Evolutionary conservation across 2,329 filamentous ascomycete genomes (phyloP).

Genomic region (Ophiostoma angusticollis): DNA sequence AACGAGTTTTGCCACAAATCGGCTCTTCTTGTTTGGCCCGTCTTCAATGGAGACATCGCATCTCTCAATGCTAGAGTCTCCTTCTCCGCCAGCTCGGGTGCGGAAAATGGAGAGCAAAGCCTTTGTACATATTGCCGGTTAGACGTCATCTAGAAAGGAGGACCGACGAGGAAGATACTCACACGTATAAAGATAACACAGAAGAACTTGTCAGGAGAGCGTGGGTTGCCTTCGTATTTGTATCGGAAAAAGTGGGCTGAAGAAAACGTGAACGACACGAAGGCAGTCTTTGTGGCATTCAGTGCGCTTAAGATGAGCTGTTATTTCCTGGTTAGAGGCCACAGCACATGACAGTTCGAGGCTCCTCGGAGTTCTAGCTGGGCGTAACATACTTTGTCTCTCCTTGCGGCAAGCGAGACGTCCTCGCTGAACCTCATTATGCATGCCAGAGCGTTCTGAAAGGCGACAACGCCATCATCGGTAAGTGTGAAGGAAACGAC

Average conservation of each 20-base stretch:
- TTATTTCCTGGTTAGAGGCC: background rate
- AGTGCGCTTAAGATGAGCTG: conserved; percentile 62
- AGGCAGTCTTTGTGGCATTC: conserved; percentile 70
- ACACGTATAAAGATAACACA: conserved; percentile 65
- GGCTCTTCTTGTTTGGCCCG: conserved; percentile 55
- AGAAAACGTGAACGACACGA: conserved; percentile 58
- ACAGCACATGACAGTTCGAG: background rate
- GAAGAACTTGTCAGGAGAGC: conserved; percentile 49
- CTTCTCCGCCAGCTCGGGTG: conserved; percentile 47
- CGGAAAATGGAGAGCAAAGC: conserved; percentile 64
- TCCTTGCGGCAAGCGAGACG: conserved; percentile 60
- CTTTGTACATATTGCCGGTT: conserved; percentile 23
- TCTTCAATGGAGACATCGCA: conserved; percentile 67
- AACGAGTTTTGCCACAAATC: conserved; percentile 60
- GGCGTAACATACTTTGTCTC: conserved; percentile 42
- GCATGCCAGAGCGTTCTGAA: conserved; percentile 63
- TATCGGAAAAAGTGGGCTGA: conserved; percentile 59
- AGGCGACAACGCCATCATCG: conserved; percentile 55
- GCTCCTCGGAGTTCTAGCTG: too few species aligned
- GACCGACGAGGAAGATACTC: conserved; percentile 15
- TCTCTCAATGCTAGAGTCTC: conserved; percentile 57
- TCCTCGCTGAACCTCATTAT: conserved; percentile 70
- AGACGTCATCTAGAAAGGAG: background rate
- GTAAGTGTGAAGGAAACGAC: conserved; percentile 61
- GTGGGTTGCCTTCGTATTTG: conserved; percentile 43